Evolutionary conservation across 1,284 basidiomycete genomes (phyloP), one percentile per base, ranked within the genome.

Genomic region (Ustilago bromivora): DNA sequence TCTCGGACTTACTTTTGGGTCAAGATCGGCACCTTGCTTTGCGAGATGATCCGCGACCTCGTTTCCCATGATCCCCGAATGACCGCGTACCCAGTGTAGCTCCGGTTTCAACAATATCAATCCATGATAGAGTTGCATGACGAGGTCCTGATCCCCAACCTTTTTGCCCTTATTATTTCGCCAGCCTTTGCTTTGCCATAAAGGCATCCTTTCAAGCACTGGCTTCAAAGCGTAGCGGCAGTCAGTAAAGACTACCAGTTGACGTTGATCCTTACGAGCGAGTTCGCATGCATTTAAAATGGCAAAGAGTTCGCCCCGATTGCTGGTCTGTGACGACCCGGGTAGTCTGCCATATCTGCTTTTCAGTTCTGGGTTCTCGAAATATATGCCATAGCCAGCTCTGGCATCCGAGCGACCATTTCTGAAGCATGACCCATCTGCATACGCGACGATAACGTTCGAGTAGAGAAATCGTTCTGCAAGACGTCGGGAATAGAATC

Each of bases 51-150:
- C 94, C 0, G 93, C 94, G 62, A 90, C 90, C 66, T 94, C 93
- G 83, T 95, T 95, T 2, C 94, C 93, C 60, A 86, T 86, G 49
- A 90, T 88, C 1, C 92, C 92, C 4, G 87, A 88, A 76, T 95
- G 94, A 0, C 91, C 93, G 62, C 89, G 89, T 56, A 95, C 92
- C 71, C 93, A 89, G 63, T 89, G 85, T 12, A 94, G 87, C 19
- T 85, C 84, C 7, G 81, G 78, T 4, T 62, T 59, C 2, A 46
- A 41, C 40, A 2, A 41, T 17, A 12, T 41, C 6, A 41, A 15
- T 41, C 13, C 40, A 17, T 41, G 13, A 15, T 41, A 12, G 4
- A 41, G 40, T 17, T 41, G 40, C 7, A 41, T 41, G 13, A 41
- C 40, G n/a, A 41, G 40, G 13, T 41, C 40, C 40, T 41, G 40